Conservation (phyloP, 179 eudicot species). For the Corrigiola litoralis region DNA sequence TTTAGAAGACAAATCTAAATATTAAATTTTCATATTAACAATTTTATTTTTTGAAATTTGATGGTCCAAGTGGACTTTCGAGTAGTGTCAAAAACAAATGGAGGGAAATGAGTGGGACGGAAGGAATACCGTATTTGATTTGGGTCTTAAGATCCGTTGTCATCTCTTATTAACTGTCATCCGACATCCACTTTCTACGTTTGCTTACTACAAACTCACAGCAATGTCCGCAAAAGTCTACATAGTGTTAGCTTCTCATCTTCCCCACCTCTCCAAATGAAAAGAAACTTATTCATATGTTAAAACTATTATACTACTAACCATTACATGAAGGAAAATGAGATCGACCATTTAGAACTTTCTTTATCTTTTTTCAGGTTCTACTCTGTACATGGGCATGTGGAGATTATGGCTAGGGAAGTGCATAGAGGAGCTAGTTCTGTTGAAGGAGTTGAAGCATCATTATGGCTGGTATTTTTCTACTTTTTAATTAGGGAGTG, state of each 20-base stretch:
- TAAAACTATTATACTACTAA: neutral
- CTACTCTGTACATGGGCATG: slow-evolving; percentile 57
- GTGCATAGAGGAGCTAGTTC: slow-evolving; percentile 54
- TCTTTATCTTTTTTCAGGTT: slow-evolving; percentile 25
- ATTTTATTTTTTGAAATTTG: no score
- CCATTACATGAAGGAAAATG: neutral
- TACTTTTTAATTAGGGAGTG: no score
- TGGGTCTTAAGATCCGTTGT: no score
- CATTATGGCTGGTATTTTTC: slow-evolving; percentile 41
- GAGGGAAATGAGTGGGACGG: no score
- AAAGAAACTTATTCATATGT: neutral
- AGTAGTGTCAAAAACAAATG: no score
- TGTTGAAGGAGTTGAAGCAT: slow-evolving; percentile 60
- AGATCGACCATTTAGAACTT: neutral
- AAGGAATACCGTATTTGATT: no score
- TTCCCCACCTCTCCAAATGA: neutral
- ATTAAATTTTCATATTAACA: no score
- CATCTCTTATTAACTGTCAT: no score
- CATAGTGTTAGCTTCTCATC: slow-evolving; percentile 26
- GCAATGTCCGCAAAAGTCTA: slow-evolving; percentile 28
- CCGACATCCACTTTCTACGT: no score
- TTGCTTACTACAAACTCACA: no score
- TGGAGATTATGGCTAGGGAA: slow-evolving; percentile 56
- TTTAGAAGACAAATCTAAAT: no score
- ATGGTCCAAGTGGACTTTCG: no score